Conservation (phyloP, 1,139 yeast genomes). For the Kodamaea alishanica region DNA sequence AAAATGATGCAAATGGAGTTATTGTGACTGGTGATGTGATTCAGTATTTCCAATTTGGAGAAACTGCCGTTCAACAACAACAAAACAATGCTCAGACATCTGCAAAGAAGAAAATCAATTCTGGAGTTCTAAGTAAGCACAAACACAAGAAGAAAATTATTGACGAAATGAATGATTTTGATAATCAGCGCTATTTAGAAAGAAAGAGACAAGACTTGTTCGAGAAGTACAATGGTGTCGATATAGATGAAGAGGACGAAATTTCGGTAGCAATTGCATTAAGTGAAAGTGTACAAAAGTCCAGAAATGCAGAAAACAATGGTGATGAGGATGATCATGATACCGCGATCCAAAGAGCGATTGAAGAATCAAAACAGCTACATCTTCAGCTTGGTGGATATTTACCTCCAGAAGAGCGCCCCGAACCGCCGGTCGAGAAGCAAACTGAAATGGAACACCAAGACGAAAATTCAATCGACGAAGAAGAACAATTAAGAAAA, state of each 20-base stretch:
- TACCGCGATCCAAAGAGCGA: conserved; percentile 17
- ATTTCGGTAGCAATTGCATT: conserved; percentile 52
- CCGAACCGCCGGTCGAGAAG: conserved; percentile 18
- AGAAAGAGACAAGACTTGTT: conserved; percentile 23
- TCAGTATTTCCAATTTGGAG: conserved; percentile 64
- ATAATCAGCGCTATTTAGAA: conserved; percentile 16
- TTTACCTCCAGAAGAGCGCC: too few relatives aligned
- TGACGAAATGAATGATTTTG: conserved; percentile 39
- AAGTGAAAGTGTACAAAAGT: conserved; percentile 34
- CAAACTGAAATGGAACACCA: conserved; percentile 24
- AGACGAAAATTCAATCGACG: conserved; percentile 10
- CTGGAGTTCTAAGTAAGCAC: conserved; percentile 18
- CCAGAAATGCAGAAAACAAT: neutral
- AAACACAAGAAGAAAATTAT: conserved; percentile 24
- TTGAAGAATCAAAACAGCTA: conserved; percentile 14
- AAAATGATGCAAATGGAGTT: conserved; percentile 46
- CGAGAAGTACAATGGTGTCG: conserved; percentile 45
- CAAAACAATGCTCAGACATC: conserved; percentile 2
- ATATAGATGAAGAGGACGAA: conserved; percentile 38
- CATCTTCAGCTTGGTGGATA: conserved; percentile 10
- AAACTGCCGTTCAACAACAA: conserved; percentile 13
- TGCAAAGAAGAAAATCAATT: conserved; percentile 18
- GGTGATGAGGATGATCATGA: conserved; percentile 21
- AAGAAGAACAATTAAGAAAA: conserved; percentile 15
- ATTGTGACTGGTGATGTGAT: conserved; percentile 53